Evolutionary conservation across 192 early-diverging fungal species (phyloP).

Genomic region (Linnemannia zychae): DNA sequence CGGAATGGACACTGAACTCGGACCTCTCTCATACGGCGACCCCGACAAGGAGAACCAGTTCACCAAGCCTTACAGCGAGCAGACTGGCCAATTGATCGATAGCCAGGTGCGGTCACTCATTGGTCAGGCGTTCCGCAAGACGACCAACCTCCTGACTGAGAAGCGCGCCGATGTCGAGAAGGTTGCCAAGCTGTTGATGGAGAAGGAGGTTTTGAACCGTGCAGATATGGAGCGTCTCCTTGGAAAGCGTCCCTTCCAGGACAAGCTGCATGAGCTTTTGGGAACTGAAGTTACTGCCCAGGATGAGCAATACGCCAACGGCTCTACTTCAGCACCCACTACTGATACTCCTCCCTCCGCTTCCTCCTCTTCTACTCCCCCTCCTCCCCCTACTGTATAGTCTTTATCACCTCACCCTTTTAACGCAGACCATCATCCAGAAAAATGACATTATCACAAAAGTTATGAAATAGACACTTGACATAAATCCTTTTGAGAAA

Average conservation of each 20-base stretch:
- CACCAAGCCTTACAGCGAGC: slow-evolving; percentile 97
- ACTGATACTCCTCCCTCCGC: slow-evolving; percentile 10
- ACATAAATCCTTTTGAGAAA: background rate
- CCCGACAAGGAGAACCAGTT: slow-evolving; percentile 81
- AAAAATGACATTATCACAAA: background rate
- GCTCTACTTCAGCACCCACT: slow-evolving; percentile 22
- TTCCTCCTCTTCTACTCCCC: background rate
- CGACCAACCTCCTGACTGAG: slow-evolving; percentile 85
- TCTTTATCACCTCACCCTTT: background rate
- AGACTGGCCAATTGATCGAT: slow-evolving; percentile 95
- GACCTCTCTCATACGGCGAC: slow-evolving; percentile 85
- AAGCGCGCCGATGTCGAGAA: slow-evolving; percentile 91
- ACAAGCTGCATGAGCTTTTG: slow-evolving; percentile 62
- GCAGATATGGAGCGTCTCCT: slow-evolving; percentile 95
- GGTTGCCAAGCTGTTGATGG: slow-evolving; percentile 91
- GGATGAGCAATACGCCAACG: slow-evolving; percentile 29
- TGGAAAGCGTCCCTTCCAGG: slow-evolving; percentile 86
- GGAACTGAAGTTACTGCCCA: slow-evolving; percentile 40
- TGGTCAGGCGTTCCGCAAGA: slow-evolving; percentile 83
- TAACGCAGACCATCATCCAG: background rate
- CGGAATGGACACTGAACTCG: slow-evolving; percentile 93
- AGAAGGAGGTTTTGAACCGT: slow-evolving; percentile 96
- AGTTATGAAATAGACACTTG: slow-evolving; percentile 1
- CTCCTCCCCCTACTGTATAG: slow-evolving; percentile 27
- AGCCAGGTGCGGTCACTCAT: slow-evolving; percentile 93